These are phyloP conservation scores for Penicillium coprophilum DNA, from an alignment of 495 filamentous ascomycete genomes.

Conservation along the genomic window DNA sequence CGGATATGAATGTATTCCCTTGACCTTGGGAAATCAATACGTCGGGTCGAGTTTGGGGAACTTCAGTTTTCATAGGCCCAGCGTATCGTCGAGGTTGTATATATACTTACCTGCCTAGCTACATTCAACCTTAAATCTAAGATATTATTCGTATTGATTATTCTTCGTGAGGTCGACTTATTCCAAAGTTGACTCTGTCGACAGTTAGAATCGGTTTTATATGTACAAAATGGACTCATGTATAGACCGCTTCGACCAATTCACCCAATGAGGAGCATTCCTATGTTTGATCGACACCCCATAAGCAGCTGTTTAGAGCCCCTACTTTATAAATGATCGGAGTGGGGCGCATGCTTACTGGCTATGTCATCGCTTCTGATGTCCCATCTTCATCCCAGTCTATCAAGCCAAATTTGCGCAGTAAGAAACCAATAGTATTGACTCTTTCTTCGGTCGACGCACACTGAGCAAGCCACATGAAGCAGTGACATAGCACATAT, in stretches of 20 bases:
- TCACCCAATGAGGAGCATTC: slow-evolving; percentile 56
- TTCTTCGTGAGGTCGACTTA: too few relatives aligned
- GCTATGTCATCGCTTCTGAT: slow-evolving; percentile 60
- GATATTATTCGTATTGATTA: neutral
- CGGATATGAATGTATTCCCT: neutral
- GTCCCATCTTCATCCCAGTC: slow-evolving; percentile 58
- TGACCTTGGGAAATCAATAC: neutral
- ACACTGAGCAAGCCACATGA: slow-evolving; percentile 36
- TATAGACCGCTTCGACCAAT: slow-evolving; percentile 49
- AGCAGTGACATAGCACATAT: slow-evolving; percentile 15
- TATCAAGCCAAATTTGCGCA: slow-evolving; percentile 57
- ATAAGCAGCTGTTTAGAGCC: slow-evolving; percentile 51
- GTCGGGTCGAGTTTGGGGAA: neutral
- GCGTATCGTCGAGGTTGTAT: neutral
- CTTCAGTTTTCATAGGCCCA: too few relatives aligned
- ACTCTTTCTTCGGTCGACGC: slow-evolving; percentile 53
- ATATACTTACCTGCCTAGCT: neutral
- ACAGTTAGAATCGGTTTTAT: neutral
- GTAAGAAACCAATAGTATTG: slow-evolving; percentile 59
- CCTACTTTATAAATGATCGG: slow-evolving; percentile 53
- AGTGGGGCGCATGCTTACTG: slow-evolving; percentile 60
- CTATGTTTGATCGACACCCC: slow-evolving; percentile 57
- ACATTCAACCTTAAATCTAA: neutral
- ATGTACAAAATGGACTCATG: slow-evolving; percentile 33
- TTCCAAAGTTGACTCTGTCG: neutral